Conservation (phyloP, 306 rosid genomes). For the Vigna hirtella region DNA sequence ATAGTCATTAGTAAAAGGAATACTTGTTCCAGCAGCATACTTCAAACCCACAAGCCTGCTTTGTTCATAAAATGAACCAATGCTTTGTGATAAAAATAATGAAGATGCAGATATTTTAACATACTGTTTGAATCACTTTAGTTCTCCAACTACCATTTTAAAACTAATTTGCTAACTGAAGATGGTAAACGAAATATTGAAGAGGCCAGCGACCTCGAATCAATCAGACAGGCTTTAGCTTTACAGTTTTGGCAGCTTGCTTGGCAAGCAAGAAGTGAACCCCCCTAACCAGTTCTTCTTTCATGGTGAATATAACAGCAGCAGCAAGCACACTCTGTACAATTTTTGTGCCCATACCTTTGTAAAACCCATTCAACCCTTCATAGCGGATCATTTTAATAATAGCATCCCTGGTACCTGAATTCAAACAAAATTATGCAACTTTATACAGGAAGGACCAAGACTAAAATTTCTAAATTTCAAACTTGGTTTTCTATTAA, state of each 20-base stretch:
- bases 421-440: constrained; percentile 35
- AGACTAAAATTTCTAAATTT: background rate
- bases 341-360: constrained; percentile 93
- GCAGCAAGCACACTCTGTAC: constrained; percentile 97
- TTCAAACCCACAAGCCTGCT: background rate
- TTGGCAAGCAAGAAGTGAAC: constrained; percentile 68
- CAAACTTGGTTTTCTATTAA: background rate
- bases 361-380: constrained; percentile 86
- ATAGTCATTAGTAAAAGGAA: background rate
- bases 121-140: constrained; percentile 22
- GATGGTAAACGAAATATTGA: constrained; percentile 41
- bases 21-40: constrained; percentile 1
- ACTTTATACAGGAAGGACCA: constrained; percentile 25
- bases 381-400: constrained; percentile 86
- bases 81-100: background rate
- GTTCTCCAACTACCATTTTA: constrained; percentile 41
- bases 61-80: constrained; percentile 14
- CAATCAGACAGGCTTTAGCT: constrained; percentile 59
- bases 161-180: constrained; percentile 29
- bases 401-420: constrained; percentile 91
- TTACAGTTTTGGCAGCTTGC: constrained; percentile 45
- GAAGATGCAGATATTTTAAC: constrained; percentile 24
- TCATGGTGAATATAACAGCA: constrained; percentile 90
- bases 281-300: constrained; percentile 86
- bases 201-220: constrained; percentile 36